phyloP scores from a whole-genome alignment of 352 stramenopile species.

The Plasmopara halstedii region DNA sequence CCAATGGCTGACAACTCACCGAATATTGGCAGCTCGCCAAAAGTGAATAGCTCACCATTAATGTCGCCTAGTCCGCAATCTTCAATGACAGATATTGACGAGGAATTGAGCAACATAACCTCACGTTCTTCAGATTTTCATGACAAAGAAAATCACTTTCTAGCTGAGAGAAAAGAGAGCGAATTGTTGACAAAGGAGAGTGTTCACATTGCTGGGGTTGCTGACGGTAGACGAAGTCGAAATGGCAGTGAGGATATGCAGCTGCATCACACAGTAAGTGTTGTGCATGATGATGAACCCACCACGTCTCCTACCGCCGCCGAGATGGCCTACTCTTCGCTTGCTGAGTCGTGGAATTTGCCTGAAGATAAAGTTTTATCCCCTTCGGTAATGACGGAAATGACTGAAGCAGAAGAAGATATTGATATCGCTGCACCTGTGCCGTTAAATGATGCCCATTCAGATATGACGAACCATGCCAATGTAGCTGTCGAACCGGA shows the following conservation, averaged over 20 bases:
- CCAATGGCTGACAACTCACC: constrained; percentile 13
- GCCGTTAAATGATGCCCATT: constrained; percentile 6
- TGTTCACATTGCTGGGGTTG: constrained; percentile 1
- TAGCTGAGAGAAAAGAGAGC: constrained; percentile 5
- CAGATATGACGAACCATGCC: constrained; percentile 9
- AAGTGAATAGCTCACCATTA: constrained; percentile 24
- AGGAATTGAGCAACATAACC: constrained; percentile 2
- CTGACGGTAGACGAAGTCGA: constrained; percentile 13
- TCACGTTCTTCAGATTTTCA: constrained; percentile 3
- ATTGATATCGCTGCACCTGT: constrained; percentile 10
- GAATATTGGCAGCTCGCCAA: constrained; percentile 18
- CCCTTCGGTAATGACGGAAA: constrained; percentile 11
- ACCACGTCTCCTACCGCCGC: constrained; percentile 17
- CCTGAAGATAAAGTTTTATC: constrained; percentile 22
- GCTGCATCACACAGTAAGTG: constrained; percentile 3
- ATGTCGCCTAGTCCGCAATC: constrained; percentile 15
- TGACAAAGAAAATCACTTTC: constrained; percentile 5
- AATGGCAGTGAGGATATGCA: constrained; percentile 23
- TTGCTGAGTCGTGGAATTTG: constrained; percentile 26
- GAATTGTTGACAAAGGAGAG: constrained; percentile 5
- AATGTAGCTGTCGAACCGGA: constrained; percentile 10
- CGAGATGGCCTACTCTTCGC: constrained; percentile 19
- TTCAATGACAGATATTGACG: constrained; percentile 5
- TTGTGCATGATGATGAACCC: constrained; percentile 13
- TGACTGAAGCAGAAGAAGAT: constrained; percentile 9